Evolutionary conservation across 495 filamentous ascomycete genomes (phyloP), one percentile per base, ranked within the genome.

Genomic region (Physcia stellaris): DNA sequence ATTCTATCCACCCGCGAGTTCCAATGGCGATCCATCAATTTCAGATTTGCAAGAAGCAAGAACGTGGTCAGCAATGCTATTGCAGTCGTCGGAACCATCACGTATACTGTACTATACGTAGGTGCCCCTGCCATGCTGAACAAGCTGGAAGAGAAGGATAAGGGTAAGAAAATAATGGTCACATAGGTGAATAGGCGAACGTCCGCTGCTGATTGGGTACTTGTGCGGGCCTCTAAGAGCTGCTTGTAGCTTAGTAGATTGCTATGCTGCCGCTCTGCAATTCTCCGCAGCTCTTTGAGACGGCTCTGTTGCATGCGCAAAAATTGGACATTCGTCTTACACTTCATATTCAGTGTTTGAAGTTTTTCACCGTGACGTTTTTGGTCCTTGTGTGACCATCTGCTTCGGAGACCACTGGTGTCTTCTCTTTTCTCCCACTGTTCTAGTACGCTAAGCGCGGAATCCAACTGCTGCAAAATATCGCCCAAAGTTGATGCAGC

Each of bases 171-270:
- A 18, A 34, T 18, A 19, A 18, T 34, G 16, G 32, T n/a, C 0
- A 34, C 32, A 34, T 34, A 34, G 3, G 32, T 34, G 32, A 34
- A 34, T 34, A 34, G 16, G 11, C 32, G 32, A 16, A 34, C 32
- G 32, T 34, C 32, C 11, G 17, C 32, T 18, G 32, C 32, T 3
- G 32, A 34, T 16, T 18, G 32, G 21, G 32, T 18, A 34, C 32
- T 34, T 4, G 32, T 34, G 2, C 32, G 32, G 32, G 32, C 32
- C 3, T 11, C 16, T 4, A 3, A 16, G 16, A 34, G 32, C 12
- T 11, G 16, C 32, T 18, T 34, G 21, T 34, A 34, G 16, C 12
- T 34, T 15, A 34, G 6, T 10, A 34, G 16, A 16, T 16, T 34
- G 32, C 11, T 34, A 16, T 34, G 32, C 11, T 19, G 16, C 32